phyloP scores from a whole-genome alignment of 495 filamentous ascomycete species.

The Hyaloscypha hepaticicola region DNA sequence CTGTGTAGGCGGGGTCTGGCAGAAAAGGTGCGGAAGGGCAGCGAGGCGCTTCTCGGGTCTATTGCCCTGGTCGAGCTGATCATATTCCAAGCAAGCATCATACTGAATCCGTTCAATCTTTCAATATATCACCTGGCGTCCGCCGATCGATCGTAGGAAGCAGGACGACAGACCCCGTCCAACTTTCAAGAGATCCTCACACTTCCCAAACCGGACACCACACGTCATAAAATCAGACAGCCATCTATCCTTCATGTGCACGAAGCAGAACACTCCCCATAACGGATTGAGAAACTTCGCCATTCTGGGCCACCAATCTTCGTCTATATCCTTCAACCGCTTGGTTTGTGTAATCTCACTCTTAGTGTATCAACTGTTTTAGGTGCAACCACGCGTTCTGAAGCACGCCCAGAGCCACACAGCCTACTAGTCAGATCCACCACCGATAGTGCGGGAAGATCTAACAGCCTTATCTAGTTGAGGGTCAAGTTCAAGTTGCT shows the following conservation, averaged over 20 bases:
- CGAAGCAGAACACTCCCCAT: slow-evolving; percentile 26
- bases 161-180: slow-evolving; percentile 23
- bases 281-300: slow-evolving; percentile 20
- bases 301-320: slow-evolving; percentile 21
- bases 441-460: slow-evolving; percentile 22
- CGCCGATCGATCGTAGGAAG: slow-evolving; percentile 26
- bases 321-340: slow-evolving; percentile 18
- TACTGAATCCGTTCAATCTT: slow-evolving; percentile 30
- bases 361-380: slow-evolving; percentile 23
- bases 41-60: slow-evolving; percentile 26
- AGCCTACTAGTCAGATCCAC: slow-evolving; percentile 18
- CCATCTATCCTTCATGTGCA: slow-evolving; percentile 31
- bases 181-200: slow-evolving; percentile 18
- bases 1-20: slow-evolving; percentile 8
- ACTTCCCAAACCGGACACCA: slow-evolving; percentile 27
- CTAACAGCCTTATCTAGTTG: slow-evolving; percentile 27
- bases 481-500: slow-evolving; percentile 10
- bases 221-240: slow-evolving; percentile 31
- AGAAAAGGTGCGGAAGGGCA: slow-evolving; percentile 18
- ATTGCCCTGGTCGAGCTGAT: slow-evolving; percentile 26
- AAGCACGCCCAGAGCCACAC: slow-evolving; percentile 27
- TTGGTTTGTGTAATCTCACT: slow-evolving; percentile 25
- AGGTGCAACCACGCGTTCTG: slow-evolving; percentile 25
- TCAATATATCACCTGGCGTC: slow-evolving; percentile 26
- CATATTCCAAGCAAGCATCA: slow-evolving; percentile 25